Conservation (phyloP, 2,329 filamentous ascomycete genomes). For the Golovinomyces cichoracearum region DNA sequence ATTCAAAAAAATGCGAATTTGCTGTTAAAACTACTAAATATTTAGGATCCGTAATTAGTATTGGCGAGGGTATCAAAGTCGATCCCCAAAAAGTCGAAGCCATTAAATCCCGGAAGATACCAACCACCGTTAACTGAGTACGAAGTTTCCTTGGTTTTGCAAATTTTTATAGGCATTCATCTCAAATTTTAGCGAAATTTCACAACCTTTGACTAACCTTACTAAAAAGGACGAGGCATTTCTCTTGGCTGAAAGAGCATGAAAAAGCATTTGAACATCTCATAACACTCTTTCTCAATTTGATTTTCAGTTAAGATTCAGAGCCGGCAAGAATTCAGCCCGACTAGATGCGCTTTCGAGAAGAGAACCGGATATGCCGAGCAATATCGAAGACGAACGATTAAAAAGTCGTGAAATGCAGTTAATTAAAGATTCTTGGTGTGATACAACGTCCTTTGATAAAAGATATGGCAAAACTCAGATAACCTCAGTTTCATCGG, state of each 20-base stretch:
- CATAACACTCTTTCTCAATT: neutral
- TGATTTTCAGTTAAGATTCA: neutral
- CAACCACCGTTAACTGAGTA: neutral
- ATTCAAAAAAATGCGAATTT: neutral
- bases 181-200: neutral
- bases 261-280: neutral
- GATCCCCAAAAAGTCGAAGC: neutral
- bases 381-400: neutral
- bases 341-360: neutral
- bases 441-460: neutral
- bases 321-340: neutral
- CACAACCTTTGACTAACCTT: neutral
- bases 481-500: neutral
- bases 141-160: neutral
- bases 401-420: neutral
- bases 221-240: neutral
- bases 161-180: neutral
- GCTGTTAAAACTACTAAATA: neutral
- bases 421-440: constrained; percentile 1
- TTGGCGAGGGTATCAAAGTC: neutral
- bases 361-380: neutral
- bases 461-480: neutral
- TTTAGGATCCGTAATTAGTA: neutral
- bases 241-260: neutral
- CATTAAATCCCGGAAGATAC: neutral